phyloP scores from a whole-genome alignment of 2,329 filamentous ascomycete species.

The Ophiostoma himal-ulmi region DNA sequence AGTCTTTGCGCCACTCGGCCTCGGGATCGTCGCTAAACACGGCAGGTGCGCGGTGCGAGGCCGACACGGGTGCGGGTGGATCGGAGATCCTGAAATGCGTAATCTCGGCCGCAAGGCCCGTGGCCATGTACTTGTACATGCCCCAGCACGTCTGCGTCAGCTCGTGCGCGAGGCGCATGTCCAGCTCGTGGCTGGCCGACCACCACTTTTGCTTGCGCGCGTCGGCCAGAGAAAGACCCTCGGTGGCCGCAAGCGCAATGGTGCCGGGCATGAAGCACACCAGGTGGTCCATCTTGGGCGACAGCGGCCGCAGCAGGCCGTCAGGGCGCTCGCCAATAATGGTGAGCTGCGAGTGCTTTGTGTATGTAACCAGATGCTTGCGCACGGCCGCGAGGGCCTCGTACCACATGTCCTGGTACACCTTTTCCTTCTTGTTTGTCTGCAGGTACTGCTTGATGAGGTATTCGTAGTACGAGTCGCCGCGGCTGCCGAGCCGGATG shows the following conservation, averaged over 20 bases:
- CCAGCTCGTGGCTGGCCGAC: constrained; percentile 73
- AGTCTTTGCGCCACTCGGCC: constrained; percentile 68
- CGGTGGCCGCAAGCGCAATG: constrained; percentile 82
- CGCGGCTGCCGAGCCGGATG: constrained; percentile 85
- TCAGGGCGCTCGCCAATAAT: constrained; percentile 79
- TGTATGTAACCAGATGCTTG: constrained; percentile 89
- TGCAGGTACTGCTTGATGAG: constrained; percentile 98
- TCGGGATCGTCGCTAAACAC: constrained; percentile 43
- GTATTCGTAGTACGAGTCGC: constrained; percentile 98
- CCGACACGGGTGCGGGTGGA: constrained; percentile 55
- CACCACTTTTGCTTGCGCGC: constrained; percentile 68
- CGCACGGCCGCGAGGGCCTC: constrained; percentile 78
- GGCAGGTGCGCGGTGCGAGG: constrained; percentile 45
- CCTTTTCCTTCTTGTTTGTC: constrained; percentile 74
- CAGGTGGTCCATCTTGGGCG: constrained; percentile 94
- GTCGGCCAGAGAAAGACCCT: constrained; percentile 66
- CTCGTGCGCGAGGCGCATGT: constrained; percentile 81
- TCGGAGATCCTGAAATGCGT: constrained; percentile 76
- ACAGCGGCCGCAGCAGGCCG: constrained; percentile 60
- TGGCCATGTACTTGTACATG: constrained; percentile 87
- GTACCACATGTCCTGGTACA: constrained; percentile 92
- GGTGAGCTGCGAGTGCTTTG: constrained; percentile 71
- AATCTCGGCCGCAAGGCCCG: constrained; percentile 91
- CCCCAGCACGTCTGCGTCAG: constrained; percentile 97
- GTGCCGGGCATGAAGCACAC: constrained; percentile 97